phyloP scores from a whole-genome alignment of 1,139 yeast species.

The Suhomyces anneliseae region DNA sequence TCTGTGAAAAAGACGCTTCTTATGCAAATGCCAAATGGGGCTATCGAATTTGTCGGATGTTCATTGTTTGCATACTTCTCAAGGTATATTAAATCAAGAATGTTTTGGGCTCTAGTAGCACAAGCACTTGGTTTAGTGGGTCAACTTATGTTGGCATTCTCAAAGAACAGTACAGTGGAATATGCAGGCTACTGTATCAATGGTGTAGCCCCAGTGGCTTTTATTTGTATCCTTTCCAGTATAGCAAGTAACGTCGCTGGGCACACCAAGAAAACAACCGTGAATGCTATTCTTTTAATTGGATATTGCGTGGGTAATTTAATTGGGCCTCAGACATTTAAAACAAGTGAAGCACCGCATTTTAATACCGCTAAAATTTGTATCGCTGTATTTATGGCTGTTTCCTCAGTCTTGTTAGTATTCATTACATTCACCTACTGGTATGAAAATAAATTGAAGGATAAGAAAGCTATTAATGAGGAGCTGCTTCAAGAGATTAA shows the following conservation, averaged over 20 bases:
- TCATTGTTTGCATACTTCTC: constrained; percentile 19
- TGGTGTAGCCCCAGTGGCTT: constrained; percentile 36
- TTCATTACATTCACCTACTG: constrained; percentile 33
- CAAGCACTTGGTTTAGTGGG: constrained; percentile 37
- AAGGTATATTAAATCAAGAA: constrained; percentile 19
- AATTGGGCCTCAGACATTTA: constrained; percentile 70
- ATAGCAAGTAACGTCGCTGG: constrained; percentile 66
- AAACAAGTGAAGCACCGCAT: constrained; percentile 50
- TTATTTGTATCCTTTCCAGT: constrained; percentile 48
- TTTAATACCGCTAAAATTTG: constrained; percentile 49
- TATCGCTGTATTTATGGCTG: constrained; percentile 43
- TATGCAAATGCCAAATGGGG: constrained; percentile 38
- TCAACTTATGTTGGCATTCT: constrained; percentile 51
- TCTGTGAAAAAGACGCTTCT: constrained; percentile 35
- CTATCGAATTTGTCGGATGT: constrained; percentile 44
- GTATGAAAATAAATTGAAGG: constrained; percentile 43
- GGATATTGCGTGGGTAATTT: constrained; percentile 70
- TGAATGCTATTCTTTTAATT: constrained; percentile 58
- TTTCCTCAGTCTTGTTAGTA: constrained; percentile 23
- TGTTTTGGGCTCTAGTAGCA: constrained; percentile 43
- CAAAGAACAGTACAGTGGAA: constrained; percentile 15
- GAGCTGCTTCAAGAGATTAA: constrained; percentile 27
- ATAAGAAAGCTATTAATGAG: constrained; percentile 19
- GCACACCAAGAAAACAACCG: constrained; percentile 64
- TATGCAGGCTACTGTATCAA: constrained; percentile 13